These are phyloP conservation scores for Ogataea polymorpha DNA, from an alignment of 805 yeast species.

Conservation along the genomic window DNA sequence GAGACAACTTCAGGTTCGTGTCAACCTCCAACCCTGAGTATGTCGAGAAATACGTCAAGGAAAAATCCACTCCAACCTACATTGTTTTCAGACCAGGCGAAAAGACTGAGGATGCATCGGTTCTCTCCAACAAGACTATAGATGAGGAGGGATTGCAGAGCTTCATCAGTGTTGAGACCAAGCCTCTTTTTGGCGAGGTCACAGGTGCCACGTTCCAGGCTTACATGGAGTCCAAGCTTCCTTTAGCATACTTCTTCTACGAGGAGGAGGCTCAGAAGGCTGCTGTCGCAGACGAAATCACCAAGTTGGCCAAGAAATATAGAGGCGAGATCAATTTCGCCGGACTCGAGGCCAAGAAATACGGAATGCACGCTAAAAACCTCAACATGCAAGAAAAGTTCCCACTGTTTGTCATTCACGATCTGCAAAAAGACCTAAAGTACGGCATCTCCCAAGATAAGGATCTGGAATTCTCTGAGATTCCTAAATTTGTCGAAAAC, in stretches of 20 bases:
- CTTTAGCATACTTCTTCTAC: constrained; percentile 88
- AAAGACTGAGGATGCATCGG: constrained; percentile 47
- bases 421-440: constrained; percentile 63
- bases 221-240: constrained; percentile 70
- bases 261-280: constrained; percentile 63
- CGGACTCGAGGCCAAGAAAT: constrained; percentile 77
- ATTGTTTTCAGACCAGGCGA: constrained; percentile 47
- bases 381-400: constrained; percentile 79
- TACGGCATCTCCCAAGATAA: constrained; percentile 67
- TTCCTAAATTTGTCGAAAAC: constrained; percentile 60
- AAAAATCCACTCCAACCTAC: constrained; percentile 38
- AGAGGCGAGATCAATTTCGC: constrained; percentile 85
- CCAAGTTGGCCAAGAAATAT: constrained; percentile 64
- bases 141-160: constrained; percentile 37
- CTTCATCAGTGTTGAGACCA: constrained; percentile 59
- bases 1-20: constrained; percentile 64
- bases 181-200: constrained; percentile 87
- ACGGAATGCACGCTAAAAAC: constrained; percentile 82
- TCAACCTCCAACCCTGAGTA: constrained; percentile 39
- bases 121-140: constrained; percentile 36
- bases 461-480: constrained; percentile 48
- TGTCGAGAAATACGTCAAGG: constrained; percentile 34
- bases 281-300: constrained; percentile 48
- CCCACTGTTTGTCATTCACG: constrained; percentile 91
- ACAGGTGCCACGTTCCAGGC: constrained; percentile 72